These are phyloP conservation scores for Papiliotrema laurentii DNA, from an alignment of 1,284 basidiomycete genomes.

Conservation along the genomic window DNA sequence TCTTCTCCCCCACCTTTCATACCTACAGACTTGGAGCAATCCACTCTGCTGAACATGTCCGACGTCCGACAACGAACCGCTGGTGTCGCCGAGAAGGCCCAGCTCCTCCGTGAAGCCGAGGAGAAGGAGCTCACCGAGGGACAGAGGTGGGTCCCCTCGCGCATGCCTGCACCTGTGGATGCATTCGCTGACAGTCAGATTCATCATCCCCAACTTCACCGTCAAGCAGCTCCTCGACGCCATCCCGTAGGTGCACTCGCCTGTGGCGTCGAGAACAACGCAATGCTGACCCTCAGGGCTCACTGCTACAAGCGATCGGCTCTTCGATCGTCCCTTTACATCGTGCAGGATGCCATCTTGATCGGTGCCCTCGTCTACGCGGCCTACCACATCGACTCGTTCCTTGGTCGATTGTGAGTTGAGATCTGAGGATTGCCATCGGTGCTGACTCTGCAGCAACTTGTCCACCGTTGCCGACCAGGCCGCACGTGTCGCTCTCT, in stretches of 20 bases:
- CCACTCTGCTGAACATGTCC: not conserved
- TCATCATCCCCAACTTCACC: slow-evolving; percentile 47
- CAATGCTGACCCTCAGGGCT: slow-evolving; percentile 52
- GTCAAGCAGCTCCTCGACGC: slow-evolving; percentile 62
- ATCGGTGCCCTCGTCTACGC: slow-evolving; percentile 67
- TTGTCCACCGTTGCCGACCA: slow-evolving; percentile 41
- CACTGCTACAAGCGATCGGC: slow-evolving; percentile 94
- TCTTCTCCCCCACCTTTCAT: no score
- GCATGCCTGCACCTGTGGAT: not conserved
- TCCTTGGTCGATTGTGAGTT: slow-evolving; percentile 39
- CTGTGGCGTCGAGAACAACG: not conserved
- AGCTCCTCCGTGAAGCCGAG: slow-evolving; percentile 41
- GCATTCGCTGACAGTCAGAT: slow-evolving; percentile 31
- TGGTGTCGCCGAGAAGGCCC: slow-evolving; percentile 38
- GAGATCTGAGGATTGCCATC: slow-evolving; percentile 1
- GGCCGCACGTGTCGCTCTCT: slow-evolving; percentile 59
- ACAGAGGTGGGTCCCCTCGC: slow-evolving; percentile 33
- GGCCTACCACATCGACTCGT: slow-evolving; percentile 63
- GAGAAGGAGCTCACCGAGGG: slow-evolving; percentile 42
- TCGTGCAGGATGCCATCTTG: slow-evolving; percentile 71
- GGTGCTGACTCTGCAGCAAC: slow-evolving; percentile 36
- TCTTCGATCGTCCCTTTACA: slow-evolving; percentile 73
- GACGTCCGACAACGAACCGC: slow-evolving; percentile 40
- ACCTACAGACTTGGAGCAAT: no score
- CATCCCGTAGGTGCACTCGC: slow-evolving; percentile 64